These are phyloP conservation scores for Vigna reflexopilosa DNA, from an alignment of 306 rosid genomes.

Conservation along the genomic window DNA sequence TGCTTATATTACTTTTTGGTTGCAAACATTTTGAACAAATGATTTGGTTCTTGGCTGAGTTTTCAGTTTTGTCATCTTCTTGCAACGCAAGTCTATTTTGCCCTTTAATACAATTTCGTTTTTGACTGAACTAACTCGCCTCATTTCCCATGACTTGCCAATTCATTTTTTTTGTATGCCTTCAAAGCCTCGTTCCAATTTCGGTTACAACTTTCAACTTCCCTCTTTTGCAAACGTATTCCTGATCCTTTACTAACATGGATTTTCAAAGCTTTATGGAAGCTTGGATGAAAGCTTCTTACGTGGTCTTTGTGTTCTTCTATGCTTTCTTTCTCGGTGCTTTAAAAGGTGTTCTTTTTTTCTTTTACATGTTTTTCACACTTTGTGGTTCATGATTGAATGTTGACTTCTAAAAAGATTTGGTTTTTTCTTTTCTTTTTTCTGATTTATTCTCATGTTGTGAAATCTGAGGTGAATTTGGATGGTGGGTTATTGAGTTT, in stretches of 20 bases:
- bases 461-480: conserved; percentile 32
- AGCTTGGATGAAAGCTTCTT: conserved; percentile 54
- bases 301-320: conserved; percentile 69
- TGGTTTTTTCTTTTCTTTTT: background rate
- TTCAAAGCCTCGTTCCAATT: conserved; percentile 34
- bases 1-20: conserved; percentile 39
- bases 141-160: background rate
- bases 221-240: conserved; percentile 31
- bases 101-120: background rate
- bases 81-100: conserved; percentile 42
- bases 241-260: conserved; percentile 40
- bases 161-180: conserved; percentile 18
- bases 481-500: conserved; percentile 45
- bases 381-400: conserved; percentile 9
- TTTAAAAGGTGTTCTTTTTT: conserved; percentile 66
- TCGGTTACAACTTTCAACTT: conserved; percentile 24
- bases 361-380: conserved; percentile 26
- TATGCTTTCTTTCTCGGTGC: conserved; percentile 76
- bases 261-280: conserved; percentile 48
- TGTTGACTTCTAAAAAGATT: conserved; percentile 22
- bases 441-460: background rate
- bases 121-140: background rate
- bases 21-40: conserved; percentile 6
- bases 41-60: conserved; percentile 22
- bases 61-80: conserved; percentile 45